Base-by-base conservation (phyloP, 345 rosid genomes). In the Crucihimalaya himalaica region DNA sequence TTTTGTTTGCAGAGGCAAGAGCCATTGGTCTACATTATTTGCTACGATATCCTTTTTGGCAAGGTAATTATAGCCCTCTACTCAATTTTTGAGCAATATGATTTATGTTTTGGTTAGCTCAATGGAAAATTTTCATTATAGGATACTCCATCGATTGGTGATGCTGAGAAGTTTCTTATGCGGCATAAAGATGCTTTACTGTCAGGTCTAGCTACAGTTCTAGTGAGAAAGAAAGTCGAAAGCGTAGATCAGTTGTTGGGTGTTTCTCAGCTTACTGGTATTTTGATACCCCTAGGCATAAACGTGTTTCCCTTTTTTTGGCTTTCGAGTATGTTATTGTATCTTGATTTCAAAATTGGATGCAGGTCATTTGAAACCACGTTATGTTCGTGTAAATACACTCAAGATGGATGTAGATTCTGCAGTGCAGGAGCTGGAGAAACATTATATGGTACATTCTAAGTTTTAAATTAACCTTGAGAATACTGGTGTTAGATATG, bases 361-460 rank as follows among this genome's bases (percentile, higher is more conserved):
- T 75, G 81, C 84, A 94, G 97, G 85, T 82, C 70, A 78, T 69
- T 29, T 77, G 32, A 89, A 84, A 75, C 96, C 95, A 52, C 87
- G 96, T 35, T 87, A 85, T 59, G 90, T 88, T 78, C 93, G 98
- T 62, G 96, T 94, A 28, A 94, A 94, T 84, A 85, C 96, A 18
- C 81, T 91, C 50, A 91, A 91, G 79, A 63, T 87, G 85, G 89
- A 82, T 80, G 82, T 85, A 56, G 87, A 84, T 66, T 84, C 91
- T 1, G 91, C 93, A 6, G 48, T 85, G 57, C 66, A 39, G 63
- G 93, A 88, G 81, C 81, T 94, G 67, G 82, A 81, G 74, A 88
- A 86, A 76, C 81, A 78, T 11, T 76, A 72, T 66, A 75, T 2
- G 90, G 98, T 89, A 88, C 43, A 6, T 74, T 55, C 54, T 71